Conservation (phyloP, 305 asterid genomes). For the Fraxinus baroniana region DNA sequence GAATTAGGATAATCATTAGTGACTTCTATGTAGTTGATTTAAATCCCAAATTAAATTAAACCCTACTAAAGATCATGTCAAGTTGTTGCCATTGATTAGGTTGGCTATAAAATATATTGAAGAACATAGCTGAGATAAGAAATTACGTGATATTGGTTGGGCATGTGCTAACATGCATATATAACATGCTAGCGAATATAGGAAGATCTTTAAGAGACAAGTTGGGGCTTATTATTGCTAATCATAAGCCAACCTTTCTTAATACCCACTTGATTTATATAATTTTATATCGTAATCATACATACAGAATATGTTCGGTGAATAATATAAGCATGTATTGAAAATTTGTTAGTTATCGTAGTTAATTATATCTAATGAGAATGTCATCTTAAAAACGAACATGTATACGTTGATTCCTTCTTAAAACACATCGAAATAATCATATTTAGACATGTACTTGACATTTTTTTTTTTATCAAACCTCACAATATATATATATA, state of each 20-base stretch:
- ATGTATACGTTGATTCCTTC: neutral
- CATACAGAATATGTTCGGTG: neutral
- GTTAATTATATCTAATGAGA: too few species aligned
- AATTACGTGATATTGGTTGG: slow-evolving; percentile 12
- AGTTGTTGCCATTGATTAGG: slow-evolving; percentile 17
- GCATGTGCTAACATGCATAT: slow-evolving; percentile 57
- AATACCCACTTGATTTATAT: neutral
- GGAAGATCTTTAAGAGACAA: slow-evolving; percentile 44
- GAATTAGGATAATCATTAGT: neutral
- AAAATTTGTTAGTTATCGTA: too few species aligned
- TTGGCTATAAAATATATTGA: neutral
- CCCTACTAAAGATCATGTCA: neutral
- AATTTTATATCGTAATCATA: neutral
- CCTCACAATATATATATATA: too few species aligned
- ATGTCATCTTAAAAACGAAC: too few species aligned
- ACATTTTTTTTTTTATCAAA: neutral
- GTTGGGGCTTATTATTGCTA: slow-evolving; percentile 32
- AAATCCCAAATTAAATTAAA: neutral
- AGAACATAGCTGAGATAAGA: neutral
- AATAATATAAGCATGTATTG: too few species aligned
- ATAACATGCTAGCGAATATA: slow-evolving; percentile 50
- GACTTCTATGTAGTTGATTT: neutral
- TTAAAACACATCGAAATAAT: neutral
- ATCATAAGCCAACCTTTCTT: slow-evolving; percentile 18
- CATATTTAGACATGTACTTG: neutral